A percentile compares a stretch with the other conserved stretches of the same genome.
These are phyloP conservation scores for Calonectria crousiana DNA, from an alignment of 2,329 filamentous ascomycete genomes.

Conservation along the genomic window DNA sequence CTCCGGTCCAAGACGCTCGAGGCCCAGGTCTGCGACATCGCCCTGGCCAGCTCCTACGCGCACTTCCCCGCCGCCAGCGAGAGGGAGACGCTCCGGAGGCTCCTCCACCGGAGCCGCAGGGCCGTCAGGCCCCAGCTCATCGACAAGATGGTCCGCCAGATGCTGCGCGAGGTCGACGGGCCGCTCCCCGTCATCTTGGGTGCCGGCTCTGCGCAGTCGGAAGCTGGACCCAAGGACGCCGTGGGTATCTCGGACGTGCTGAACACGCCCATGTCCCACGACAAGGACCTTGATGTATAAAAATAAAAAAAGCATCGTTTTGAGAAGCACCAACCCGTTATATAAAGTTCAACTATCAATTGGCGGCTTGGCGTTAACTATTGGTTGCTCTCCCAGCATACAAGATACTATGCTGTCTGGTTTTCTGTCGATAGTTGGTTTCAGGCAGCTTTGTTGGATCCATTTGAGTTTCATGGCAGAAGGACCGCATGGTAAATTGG, in stretches of 20 bases:
- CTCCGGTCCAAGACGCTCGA: constrained; percentile 9
- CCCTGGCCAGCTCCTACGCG: constrained; percentile 23
- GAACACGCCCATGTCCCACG: background rate
- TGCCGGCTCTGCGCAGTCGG: background rate
- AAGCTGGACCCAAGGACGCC: too few relatives aligned
- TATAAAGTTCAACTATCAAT: background rate
- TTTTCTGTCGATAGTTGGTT: background rate
- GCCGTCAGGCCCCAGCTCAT: background rate
- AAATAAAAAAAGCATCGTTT: too few relatives aligned
- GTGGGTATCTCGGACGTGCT: background rate
- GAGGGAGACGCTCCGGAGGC: background rate
- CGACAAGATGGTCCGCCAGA: background rate
- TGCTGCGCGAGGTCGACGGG: background rate
- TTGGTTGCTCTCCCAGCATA: background rate
- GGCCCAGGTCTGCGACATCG: constrained; percentile 5
- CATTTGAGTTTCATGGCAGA: background rate
- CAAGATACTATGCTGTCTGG: background rate
- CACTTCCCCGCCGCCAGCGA: constrained; percentile 6
- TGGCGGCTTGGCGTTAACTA: too few relatives aligned
- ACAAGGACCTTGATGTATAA: too few relatives aligned
- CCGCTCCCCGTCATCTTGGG: background rate
- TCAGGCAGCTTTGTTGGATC: background rate
- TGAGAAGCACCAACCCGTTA: background rate
- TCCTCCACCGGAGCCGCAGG: background rate
- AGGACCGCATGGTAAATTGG: background rate